phyloP scores from a whole-genome alignment of 106 monocot genomes.

The Allium sativum region DNA sequence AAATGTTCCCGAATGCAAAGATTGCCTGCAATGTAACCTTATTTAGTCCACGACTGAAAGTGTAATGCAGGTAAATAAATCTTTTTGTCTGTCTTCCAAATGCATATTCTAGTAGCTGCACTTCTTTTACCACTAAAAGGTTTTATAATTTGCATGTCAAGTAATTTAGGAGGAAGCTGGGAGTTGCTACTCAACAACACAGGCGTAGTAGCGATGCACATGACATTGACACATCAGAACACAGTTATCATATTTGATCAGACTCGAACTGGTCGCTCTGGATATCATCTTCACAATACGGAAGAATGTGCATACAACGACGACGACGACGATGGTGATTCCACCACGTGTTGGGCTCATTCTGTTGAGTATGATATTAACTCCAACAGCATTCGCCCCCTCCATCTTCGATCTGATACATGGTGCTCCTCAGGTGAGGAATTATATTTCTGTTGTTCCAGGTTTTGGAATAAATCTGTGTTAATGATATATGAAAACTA shows the following conservation, averaged over 20 bases:
- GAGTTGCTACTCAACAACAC: constrained; percentile 41
- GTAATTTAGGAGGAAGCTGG: constrained; percentile 14
- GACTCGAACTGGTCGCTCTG: constrained; percentile 28
- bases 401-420: constrained; percentile 16
- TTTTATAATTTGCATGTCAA: not conserved
- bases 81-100: not conserved
- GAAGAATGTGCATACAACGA: constrained; percentile 1
- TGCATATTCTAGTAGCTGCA: not conserved
- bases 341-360: constrained; percentile 21
- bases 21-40: not conserved
- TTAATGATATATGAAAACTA: no score
- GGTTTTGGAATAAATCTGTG: no score
- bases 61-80: not conserved
- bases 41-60: not conserved
- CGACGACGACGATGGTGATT: not conserved
- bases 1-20: not conserved
- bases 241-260: constrained; percentile 46
- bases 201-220: constrained; percentile 55
- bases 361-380: constrained; percentile 26
- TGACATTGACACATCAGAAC: constrained; percentile 29
- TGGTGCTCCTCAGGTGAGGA: constrained; percentile 38
- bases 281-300: constrained; percentile 8
- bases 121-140: not conserved
- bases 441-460: no score
- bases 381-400: constrained; percentile 24